Evolutionary conservation across 768 basidiomycete species (phyloP), one percentile per base, ranked within the genome.

Genomic region (Grammothele lineata): DNA sequence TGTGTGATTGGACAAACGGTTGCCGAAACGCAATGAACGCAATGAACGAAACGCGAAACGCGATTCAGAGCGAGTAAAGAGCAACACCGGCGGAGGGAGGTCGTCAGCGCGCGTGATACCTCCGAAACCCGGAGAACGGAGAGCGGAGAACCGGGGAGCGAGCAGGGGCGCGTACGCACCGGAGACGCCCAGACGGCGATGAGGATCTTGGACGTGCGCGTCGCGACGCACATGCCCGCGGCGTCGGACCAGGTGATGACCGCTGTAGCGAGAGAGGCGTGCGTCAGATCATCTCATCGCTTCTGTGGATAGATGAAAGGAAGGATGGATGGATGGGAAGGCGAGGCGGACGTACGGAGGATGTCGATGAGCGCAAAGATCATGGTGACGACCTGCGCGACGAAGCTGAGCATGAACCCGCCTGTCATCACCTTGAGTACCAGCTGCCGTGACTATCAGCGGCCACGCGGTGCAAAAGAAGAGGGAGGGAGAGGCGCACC

Each of bases 101-200:
- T n/a, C n/a, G n/a, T n/a, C n/a, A n/a, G n/a, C n/a, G n/a, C n/a
- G n/a, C n/a, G n/a, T n/a, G n/a, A n/a, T n/a, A n/a, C n/a, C n/a
- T n/a, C n/a, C n/a, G n/a, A n/a, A n/a, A n/a, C n/a, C n/a, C n/a
- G n/a, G n/a, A n/a, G n/a, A n/a, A n/a, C n/a, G n/a, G n/a, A n/a
- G n/a, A n/a, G n/a, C n/a, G n/a, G n/a, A n/a, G n/a, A n/a, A n/a
- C n/a, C n/a, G n/a, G n/a, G n/a, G n/a, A n/a, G n/a, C n/a, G n/a
- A n/a, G n/a, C n/a, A n/a, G n/a, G n/a, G n/a, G n/a, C n/a, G 30
- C 8, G 35, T 30, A 54, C 65, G 10, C 47, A 72, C 70, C n/a
- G 65, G 65, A 17, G 54, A 57, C 3, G 59, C 58, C 66, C 67
- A 70, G 7, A 66, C 57, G 0, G 50, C 61, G 24, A 60, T 50